Conservation (phyloP, 306 rosid species). For the Vachellia pachyceras region DNA sequence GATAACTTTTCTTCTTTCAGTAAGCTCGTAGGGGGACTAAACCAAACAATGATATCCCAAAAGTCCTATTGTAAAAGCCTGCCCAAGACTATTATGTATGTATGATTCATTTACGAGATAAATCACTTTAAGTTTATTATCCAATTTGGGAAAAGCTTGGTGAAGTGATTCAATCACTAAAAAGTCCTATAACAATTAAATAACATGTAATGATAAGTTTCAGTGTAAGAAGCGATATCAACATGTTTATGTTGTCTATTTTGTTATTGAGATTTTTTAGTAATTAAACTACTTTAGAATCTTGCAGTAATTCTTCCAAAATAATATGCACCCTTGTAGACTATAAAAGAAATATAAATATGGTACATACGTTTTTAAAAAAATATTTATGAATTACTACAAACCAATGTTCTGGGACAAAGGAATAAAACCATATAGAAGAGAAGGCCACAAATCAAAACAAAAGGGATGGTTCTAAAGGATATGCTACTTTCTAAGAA, state of each 20-base stretch:
- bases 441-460: not conserved
- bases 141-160: not conserved
- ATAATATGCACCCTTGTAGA: not conserved
- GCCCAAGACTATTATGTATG: not conserved
- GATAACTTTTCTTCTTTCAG: not conserved
- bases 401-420: not conserved
- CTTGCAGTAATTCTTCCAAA: not conserved
- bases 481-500: conserved; percentile 52
- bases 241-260: too few relatives aligned
- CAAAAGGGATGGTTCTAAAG: conserved; percentile 49
- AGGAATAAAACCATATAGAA: not conserved
- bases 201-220: too few relatives aligned
- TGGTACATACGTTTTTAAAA: not conserved
- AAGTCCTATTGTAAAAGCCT: not conserved
- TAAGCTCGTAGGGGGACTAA: not conserved
- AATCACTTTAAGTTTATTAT: not conserved
- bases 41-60: not conserved
- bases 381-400: not conserved
- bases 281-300: too few relatives aligned
- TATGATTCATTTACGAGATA: not conserved
- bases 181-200: too few relatives aligned
- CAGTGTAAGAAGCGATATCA: too few relatives aligned
- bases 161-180: too few relatives aligned
- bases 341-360: not conserved
- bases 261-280: too few relatives aligned